Conservation (phyloP, 305 asterid species). For the Fraxinus xanthoxyloides region DNA sequence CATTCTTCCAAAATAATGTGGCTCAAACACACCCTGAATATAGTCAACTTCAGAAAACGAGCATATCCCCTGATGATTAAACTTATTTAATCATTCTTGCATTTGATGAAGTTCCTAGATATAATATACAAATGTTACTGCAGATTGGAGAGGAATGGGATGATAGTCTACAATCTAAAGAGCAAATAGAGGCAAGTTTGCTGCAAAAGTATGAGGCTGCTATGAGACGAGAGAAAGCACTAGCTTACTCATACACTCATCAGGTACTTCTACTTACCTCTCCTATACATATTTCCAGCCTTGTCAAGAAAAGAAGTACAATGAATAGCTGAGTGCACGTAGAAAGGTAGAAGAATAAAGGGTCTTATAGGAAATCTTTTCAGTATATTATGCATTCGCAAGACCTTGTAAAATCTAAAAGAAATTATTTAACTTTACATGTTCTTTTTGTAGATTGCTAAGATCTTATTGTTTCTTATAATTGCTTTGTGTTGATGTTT, state of each 20-base stretch:
- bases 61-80: not conserved
- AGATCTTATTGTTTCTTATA: not conserved
- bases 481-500: not conserved
- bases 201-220: slow-evolving; percentile 86
- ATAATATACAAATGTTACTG: slow-evolving; percentile 13
- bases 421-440: not conserved
- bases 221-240: slow-evolving; percentile 89
- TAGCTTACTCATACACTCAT: slow-evolving; percentile 92
- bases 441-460: not conserved
- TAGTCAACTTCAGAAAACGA: not conserved
- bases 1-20: too few species aligned
- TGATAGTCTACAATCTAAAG: slow-evolving; percentile 75
- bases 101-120: slow-evolving; percentile 13
- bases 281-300: not conserved
- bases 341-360: too few species aligned
- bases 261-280: slow-evolving; percentile 55
- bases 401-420: not conserved
- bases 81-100: not conserved
- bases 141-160: slow-evolving; percentile 94
- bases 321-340: not conserved
- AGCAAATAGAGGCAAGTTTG: slow-evolving; percentile 72
- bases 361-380: too few species aligned
- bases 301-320: not conserved
- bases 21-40: too few species aligned
- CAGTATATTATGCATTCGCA: not conserved